phyloP scores from a whole-genome alignment of 768 basidiomycete species.

The Naganishia onofrii region DNA sequence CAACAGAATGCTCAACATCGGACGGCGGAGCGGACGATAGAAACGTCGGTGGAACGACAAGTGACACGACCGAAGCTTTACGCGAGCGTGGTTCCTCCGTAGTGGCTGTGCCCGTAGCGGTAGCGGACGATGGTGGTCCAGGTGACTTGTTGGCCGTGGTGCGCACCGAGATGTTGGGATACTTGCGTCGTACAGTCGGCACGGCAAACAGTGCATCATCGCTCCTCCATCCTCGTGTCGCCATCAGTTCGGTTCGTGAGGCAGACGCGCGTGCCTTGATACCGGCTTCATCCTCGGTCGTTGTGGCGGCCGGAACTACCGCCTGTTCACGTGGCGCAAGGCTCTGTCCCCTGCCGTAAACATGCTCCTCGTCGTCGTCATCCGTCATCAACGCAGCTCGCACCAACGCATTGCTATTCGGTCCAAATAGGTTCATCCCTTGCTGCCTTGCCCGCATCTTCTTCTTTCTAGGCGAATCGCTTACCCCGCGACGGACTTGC shows the following conservation, averaged over 20 bases:
- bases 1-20: neutral
- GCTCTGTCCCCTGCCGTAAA: neutral
- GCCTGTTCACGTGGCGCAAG: neutral
- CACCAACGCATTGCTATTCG: neutral
- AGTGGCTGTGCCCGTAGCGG: too few relatives aligned
- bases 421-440: slow-evolving; percentile 3
- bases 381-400: slow-evolving; percentile 6
- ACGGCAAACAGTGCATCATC: slow-evolving; percentile 31
- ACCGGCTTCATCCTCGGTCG: slow-evolving; percentile 23
- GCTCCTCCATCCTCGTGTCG: slow-evolving; percentile 28
- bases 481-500: slow-evolving; percentile 22
- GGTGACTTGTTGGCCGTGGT: neutral
- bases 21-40: slow-evolving; percentile 15
- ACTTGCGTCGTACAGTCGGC: slow-evolving; percentile 18
- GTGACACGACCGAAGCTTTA: neutral
- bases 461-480: slow-evolving; percentile 17
- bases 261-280: neutral
- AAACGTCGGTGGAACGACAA: neutral
- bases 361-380: slow-evolving; percentile 16
- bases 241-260: slow-evolving; percentile 4
- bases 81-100: neutral
- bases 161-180: neutral
- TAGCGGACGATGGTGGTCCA: neutral
- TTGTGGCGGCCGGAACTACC: neutral
- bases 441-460: slow-evolving; percentile 11